Percentiles rank a stretch among this genome's conserved stretches.
phyloP scores from a whole-genome alignment of 2,329 filamentous ascomycete species.

The Amylocarpus encephaloides region DNA sequence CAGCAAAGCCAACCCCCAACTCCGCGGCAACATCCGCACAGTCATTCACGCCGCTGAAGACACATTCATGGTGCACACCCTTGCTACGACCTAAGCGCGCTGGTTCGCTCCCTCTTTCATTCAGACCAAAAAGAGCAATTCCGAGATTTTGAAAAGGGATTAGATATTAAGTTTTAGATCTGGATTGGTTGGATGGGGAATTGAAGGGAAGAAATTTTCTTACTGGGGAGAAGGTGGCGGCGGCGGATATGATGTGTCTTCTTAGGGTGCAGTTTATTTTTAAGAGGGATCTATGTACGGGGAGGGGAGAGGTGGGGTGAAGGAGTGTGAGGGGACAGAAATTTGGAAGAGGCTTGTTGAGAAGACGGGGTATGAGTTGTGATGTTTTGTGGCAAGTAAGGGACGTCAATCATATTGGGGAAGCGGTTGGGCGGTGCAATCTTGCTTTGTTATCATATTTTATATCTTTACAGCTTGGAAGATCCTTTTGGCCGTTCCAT shows the following conservation, averaged over 20 bases:
- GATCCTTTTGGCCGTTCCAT: constrained; percentile 27
- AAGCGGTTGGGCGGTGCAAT: background rate
- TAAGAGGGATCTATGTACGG: constrained; percentile 6
- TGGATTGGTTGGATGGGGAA: constrained; percentile 40
- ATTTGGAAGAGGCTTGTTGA: constrained; percentile 8
- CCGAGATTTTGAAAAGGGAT: constrained; percentile 24
- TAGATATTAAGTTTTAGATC: constrained; percentile 31
- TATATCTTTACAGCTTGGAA: constrained; percentile 37
- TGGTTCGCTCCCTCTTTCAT: constrained; percentile 21
- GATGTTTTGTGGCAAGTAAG: constrained; percentile 4
- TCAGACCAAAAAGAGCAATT: constrained; percentile 31
- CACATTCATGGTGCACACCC: constrained; percentile 39
- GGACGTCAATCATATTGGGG: too few species aligned
- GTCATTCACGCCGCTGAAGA: constrained; percentile 41
- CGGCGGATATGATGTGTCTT: constrained; percentile 37
- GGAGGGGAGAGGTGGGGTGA: constrained; percentile 4
- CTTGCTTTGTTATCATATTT: background rate
- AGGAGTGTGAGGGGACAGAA: constrained; percentile 9
- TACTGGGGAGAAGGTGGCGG: constrained; percentile 36
- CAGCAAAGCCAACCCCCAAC: too few species aligned
- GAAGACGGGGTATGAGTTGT: constrained; percentile 16
- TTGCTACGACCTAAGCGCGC: constrained; percentile 37
- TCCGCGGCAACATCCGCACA: constrained; percentile 3
- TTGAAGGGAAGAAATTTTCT: constrained; percentile 36
- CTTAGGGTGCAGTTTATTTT: constrained; percentile 13